These are phyloP conservation scores for Colletotrichum liriopes DNA, from an alignment of 2,329 filamentous ascomycete genomes.

Conservation along the genomic window DNA sequence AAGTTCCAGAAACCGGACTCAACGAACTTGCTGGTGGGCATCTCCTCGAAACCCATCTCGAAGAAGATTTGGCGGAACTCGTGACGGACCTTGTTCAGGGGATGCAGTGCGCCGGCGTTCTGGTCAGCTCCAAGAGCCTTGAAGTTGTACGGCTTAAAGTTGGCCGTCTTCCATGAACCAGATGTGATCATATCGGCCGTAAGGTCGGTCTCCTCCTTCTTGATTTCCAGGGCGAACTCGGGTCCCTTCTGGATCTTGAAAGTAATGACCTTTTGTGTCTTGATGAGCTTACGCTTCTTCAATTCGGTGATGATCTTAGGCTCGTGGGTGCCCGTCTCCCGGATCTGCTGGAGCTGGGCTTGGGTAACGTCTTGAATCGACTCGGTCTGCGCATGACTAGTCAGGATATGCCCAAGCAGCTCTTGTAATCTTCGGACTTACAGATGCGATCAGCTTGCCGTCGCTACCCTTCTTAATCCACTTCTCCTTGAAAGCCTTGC, in stretches of 20 bases:
- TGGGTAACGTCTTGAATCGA: conserved; percentile 86
- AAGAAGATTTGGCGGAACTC: conserved; percentile 99
- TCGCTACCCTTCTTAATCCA: conserved; percentile 77
- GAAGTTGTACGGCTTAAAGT: conserved; percentile 88
- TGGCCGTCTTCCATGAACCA: conserved; percentile 92
- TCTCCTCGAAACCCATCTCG: conserved; percentile 98
- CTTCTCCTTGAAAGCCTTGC: conserved; percentile 90
- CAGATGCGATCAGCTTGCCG: conserved; percentile 68
- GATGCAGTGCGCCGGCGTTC: conserved; percentile 74
- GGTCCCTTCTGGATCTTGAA: conserved; percentile 89
- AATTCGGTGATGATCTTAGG: conserved; percentile 84
- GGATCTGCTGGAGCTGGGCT: conserved; percentile 81
- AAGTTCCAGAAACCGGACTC: conserved; percentile 92
- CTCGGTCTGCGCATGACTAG: conserved; percentile 64
- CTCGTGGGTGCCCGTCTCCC: conserved; percentile 80
- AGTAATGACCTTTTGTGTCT: conserved; percentile 84
- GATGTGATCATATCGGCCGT: conserved; percentile 92
- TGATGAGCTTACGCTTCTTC: conserved; percentile 93
- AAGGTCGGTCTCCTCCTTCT: conserved; percentile 94
- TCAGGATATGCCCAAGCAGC: conserved; percentile 25
- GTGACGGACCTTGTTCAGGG: conserved; percentile 93
- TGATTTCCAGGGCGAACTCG: conserved; percentile 90
- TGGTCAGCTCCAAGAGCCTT: conserved; percentile 79
- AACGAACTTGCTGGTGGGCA: conserved; percentile 94
- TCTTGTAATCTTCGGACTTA: conserved; percentile 47